Percentiles rank a stretch among this genome's conserved stretches.
These are phyloP conservation scores for Flaveria sonorensis DNA, from an alignment of 129 eudicot species.

Conservation along the genomic window DNA sequence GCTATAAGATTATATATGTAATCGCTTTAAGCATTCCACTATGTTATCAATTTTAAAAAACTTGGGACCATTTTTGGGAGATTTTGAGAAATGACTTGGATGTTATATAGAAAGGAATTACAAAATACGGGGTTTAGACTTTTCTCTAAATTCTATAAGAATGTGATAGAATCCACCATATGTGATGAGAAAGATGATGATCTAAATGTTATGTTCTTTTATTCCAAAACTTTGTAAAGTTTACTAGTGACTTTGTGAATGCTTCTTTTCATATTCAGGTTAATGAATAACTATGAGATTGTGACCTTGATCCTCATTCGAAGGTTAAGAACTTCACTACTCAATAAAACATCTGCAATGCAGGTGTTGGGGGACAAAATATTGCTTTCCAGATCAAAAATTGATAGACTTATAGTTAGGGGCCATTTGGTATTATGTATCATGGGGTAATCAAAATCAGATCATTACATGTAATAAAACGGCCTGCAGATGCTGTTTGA, in stretches of 20 bases:
- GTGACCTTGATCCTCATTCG: slow-evolving; percentile 2
- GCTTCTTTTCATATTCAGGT: not conserved
- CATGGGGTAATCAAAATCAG: not conserved
- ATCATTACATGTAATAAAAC: not conserved
- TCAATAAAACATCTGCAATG: not conserved
- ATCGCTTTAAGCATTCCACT: too few species aligned
- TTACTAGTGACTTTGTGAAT: not conserved
- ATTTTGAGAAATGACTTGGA: too few species aligned
- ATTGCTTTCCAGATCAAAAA: not conserved
- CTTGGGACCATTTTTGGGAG: too few species aligned
- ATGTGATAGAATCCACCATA: too few species aligned
- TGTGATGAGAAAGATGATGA: not conserved
- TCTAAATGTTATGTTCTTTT: not conserved
- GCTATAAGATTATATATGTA: too few species aligned
- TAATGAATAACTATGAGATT: not conserved
- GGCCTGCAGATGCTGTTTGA: not conserved
- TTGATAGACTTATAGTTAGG: not conserved
- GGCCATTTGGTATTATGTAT: not conserved
- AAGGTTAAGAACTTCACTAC: not conserved
- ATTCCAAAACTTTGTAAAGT: not conserved
- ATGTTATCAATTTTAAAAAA: too few species aligned
- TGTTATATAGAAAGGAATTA: too few species aligned
- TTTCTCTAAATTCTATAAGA: too few species aligned
- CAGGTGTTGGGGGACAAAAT: not conserved
- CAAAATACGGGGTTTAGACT: too few species aligned